Conservation (phyloP, 441 rosid genomes). For the Eruca vesicaria region DNA sequence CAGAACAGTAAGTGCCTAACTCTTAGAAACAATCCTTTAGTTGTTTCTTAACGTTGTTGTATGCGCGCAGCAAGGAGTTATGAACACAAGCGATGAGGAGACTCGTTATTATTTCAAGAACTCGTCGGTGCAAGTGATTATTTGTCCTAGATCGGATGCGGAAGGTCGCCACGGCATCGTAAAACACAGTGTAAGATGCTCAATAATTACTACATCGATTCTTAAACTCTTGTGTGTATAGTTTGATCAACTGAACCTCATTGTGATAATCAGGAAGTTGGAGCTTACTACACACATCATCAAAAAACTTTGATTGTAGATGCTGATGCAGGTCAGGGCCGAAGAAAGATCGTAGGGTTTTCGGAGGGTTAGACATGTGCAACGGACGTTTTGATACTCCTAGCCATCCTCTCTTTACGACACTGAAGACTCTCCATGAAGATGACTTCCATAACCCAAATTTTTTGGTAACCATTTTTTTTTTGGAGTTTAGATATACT, state of each 20-base stretch:
- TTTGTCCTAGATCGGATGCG: conserved; percentile 64
- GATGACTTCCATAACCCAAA: conserved; percentile 46
- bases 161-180: conserved; percentile 56
- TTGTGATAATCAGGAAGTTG: conserved; percentile 54
- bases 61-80: conserved; percentile 50
- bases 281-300: conserved; percentile 63
- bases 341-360: conserved; percentile 61
- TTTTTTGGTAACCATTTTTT: conserved; percentile 45
- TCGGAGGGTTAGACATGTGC: conserved; percentile 75
- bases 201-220: conserved; percentile 8
- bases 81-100: conserved; percentile 67
- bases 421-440: background rate
- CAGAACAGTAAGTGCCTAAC: conserved; percentile 43
- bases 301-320: conserved; percentile 74
- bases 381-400: conserved; percentile 69
- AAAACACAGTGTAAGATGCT: conserved; percentile 50
- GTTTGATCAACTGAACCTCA: conserved; percentile 2
- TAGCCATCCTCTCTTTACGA: conserved; percentile 37
- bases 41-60: no score
- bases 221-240: background rate
- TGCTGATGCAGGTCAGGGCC: conserved; percentile 55
- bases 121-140: conserved; percentile 66
- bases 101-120: conserved; percentile 66
- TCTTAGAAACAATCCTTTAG: no score
- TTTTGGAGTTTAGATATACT: conserved; percentile 5